Evolutionary conservation across 176 grass and related monocot genomes (phyloP).

Genomic region (Eleusine indica): DNA sequence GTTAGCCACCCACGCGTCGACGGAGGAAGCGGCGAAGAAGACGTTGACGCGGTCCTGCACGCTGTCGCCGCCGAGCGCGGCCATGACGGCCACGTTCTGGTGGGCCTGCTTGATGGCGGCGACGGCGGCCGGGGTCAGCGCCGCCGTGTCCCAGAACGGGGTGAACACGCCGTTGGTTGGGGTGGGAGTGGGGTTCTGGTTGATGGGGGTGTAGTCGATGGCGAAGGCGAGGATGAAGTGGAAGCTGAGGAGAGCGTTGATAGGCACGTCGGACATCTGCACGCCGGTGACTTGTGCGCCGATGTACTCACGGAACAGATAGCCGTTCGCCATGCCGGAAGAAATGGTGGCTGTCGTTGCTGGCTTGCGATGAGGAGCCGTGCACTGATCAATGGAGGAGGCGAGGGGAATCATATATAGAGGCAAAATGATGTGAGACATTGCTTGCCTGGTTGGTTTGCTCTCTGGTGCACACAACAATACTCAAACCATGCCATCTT

Average conservation of each 20-base stretch:
- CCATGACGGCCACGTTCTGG: slow-evolving; percentile 43
- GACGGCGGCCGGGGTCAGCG: slow-evolving; percentile 22
- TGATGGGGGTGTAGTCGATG: slow-evolving; percentile 37
- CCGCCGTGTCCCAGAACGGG: slow-evolving; percentile 39
- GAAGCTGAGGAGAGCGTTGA: slow-evolving; percentile 48
- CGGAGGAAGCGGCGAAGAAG: slow-evolving; percentile 5
- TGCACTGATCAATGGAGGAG: too few relatives aligned
- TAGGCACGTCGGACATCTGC: slow-evolving; percentile 53
- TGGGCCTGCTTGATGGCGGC: slow-evolving; percentile 19
- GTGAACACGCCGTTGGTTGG: slow-evolving; percentile 52
- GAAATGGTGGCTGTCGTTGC: too few relatives aligned
- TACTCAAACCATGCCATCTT: too few relatives aligned
- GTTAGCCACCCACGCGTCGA: slow-evolving; percentile 65
- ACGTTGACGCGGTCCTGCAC: not conserved
- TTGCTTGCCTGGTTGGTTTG: too few relatives aligned
- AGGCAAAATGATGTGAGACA: too few relatives aligned
- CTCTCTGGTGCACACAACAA: too few relatives aligned
- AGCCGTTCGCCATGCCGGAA: too few relatives aligned
- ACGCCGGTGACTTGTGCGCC: slow-evolving; percentile 47
- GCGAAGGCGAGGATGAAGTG: slow-evolving; percentile 58
- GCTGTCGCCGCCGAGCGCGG: slow-evolving; percentile 39
- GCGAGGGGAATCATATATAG: too few relatives aligned
- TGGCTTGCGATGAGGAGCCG: too few relatives aligned
- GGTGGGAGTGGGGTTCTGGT: not conserved
- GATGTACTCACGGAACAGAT: slow-evolving; percentile 57